These are phyloP conservation scores for Nakazawaea ernobii DNA, from an alignment of 805 yeast genomes.

Conservation along the genomic window DNA sequence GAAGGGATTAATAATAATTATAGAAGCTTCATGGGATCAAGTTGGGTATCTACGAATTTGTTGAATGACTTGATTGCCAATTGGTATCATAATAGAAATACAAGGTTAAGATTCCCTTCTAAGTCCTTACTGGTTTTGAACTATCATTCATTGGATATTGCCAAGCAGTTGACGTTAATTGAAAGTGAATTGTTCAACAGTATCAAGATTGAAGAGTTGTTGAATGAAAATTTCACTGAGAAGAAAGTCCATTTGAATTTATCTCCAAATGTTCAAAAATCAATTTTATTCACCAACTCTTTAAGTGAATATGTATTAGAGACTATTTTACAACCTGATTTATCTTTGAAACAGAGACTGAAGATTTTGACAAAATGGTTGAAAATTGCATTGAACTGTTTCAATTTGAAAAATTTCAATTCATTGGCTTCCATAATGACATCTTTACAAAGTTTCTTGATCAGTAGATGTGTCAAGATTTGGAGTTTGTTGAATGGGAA, in stretches of 20 bases:
- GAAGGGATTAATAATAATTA: not conserved
- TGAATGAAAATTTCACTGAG: slow-evolving; percentile 58
- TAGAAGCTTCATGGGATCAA: not conserved
- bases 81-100: slow-evolving; percentile 48
- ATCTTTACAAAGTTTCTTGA: slow-evolving; percentile 64
- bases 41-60: slow-evolving; percentile 16
- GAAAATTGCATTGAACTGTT: slow-evolving; percentile 65
- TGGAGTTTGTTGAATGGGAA: slow-evolving; percentile 56
- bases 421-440: slow-evolving; percentile 77
- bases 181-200: slow-evolving; percentile 63
- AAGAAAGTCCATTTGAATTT: slow-evolving; percentile 51
- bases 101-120: slow-evolving; percentile 51
- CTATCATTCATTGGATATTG: slow-evolving; percentile 66
- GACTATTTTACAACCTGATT: slow-evolving; percentile 50
- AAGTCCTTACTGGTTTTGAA: slow-evolving; percentile 49
- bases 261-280: slow-evolving; percentile 58
- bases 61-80: slow-evolving; percentile 32
- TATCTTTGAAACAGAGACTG: slow-evolving; percentile 42
- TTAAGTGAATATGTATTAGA: slow-evolving; percentile 71
- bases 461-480: slow-evolving; percentile 54
- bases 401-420: slow-evolving; percentile 70
- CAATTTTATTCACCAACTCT: slow-evolving; percentile 64
- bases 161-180: slow-evolving; percentile 69
- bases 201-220: slow-evolving; percentile 58
- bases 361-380: slow-evolving; percentile 64